Base-by-base conservation (phyloP, 306 rosid genomes). In the Vachellia pachyceras region DNA sequence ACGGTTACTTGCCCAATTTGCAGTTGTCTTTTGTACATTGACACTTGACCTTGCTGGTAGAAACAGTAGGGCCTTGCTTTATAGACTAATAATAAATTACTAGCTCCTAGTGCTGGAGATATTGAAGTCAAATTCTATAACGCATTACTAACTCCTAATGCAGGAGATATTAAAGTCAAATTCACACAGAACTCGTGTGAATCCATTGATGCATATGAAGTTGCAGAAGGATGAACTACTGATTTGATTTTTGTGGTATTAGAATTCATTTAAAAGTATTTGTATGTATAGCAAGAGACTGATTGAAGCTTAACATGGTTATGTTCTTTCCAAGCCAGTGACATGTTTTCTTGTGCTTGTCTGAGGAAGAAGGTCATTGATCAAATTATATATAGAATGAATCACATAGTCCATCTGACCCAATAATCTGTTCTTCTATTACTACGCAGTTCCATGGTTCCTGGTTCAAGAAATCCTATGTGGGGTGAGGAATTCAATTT, bases 401-500 rank as follows among this genome's bases (percentile, higher is more conserved):
- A 17, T 39, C 44, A 2, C 29, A 39, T 80, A 71, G 58, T 82
- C 68, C 73, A 54, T 69, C 75, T 67, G 58, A 22, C 37, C n/a
- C 44, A 17, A 60, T 82, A 64, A 77, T 82, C 64, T 88, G 61
- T 71, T 66, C 78, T 78, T 75, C 47, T 88, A 45, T 84, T 80
- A 60, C 37, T 35, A 42, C 86, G 91, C 93, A 95, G 99, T 85
- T 95, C 99, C 73, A 95, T 95, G 99, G 91, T 95, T 86, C 99
- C 99, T 76, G 97, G 99, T 88, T 95, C 97, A 80, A 93, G 99
- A 91, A 95, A 95, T 91, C 99, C 99, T 71, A 89, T 93, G 99
- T 95, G 99, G 99, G 99, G 99, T 4, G 99, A 95, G 89, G 99
- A 93, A 86, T 95, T 95, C 85, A 89, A 93, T 89, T 95, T 95